Percentiles rank a stretch among this genome's conserved stretches.
Evolutionary conservation across 2,329 filamentous ascomycete genomes (phyloP).

Genomic region (Colletotrichum shisoi): DNA sequence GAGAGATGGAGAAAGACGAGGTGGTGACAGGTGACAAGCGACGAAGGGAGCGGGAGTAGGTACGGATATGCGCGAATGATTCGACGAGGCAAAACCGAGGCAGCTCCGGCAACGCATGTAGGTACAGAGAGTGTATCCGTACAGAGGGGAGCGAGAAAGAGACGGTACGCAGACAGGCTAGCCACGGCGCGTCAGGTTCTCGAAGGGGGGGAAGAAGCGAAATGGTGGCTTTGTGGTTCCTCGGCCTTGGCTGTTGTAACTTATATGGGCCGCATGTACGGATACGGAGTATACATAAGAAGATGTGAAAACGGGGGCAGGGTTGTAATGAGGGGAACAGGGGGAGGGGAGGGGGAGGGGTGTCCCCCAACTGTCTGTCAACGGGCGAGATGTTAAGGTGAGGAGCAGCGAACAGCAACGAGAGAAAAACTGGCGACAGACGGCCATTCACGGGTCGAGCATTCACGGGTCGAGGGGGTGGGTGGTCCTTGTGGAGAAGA

Average conservation of each 20-base stretch:
- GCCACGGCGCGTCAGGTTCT: constrained; percentile 29
- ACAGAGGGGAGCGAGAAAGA: background rate
- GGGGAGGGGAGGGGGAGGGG: too few species aligned
- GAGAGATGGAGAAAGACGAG: constrained; percentile 40
- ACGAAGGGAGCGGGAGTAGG: constrained; percentile 17
- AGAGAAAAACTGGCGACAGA: constrained; percentile 35
- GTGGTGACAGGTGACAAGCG: constrained; percentile 17
- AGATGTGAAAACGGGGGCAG: constrained; percentile 34
- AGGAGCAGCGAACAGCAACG: constrained; percentile 31
- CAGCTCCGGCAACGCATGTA: constrained; percentile 23
- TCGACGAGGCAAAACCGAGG: constrained; percentile 7
- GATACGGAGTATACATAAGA: too few species aligned
- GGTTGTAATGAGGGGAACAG: constrained; percentile 38
- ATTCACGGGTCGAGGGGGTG: constrained; percentile 23
- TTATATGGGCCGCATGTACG: constrained; percentile 39
- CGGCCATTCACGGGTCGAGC: constrained; percentile 34
- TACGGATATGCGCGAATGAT: constrained; percentile 12
- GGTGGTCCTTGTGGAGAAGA: constrained; percentile 26
- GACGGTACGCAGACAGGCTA: background rate
- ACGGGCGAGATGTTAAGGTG: constrained; percentile 27
- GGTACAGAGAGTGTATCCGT: constrained; percentile 1
- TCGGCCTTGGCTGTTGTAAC: constrained; percentile 23
- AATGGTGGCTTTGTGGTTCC: constrained; percentile 32
- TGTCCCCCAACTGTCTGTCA: constrained; percentile 6
- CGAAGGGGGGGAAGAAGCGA: constrained; percentile 36